Conservation (phyloP, 257 asterid species). For the Handroanthus guayacan region DNA sequence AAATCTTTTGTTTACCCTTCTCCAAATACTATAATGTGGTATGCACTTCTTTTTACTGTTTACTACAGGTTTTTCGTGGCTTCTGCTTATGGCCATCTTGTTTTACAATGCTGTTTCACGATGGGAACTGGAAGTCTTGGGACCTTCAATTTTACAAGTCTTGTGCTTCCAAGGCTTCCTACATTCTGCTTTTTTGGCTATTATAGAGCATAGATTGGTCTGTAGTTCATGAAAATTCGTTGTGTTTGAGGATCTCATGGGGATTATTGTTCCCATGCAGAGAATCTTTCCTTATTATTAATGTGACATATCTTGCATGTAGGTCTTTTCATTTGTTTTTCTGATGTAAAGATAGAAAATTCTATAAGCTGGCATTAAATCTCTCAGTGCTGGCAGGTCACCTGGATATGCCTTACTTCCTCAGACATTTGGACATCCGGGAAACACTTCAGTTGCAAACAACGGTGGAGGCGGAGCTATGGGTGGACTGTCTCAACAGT, state of each 20-base stretch:
- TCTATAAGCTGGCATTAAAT: conserved; percentile 18
- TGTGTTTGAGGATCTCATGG: conserved; percentile 6
- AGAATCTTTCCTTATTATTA: not conserved
- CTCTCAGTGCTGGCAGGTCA: conserved; percentile 41
- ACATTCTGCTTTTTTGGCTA: not conserved
- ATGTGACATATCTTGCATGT: conserved; percentile 1
- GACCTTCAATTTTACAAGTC: not conserved
- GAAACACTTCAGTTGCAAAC: conserved; percentile 37
- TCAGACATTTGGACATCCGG: conserved; percentile 46
- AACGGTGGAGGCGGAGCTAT: conserved; percentile 43
- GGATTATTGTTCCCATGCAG: not conserved
- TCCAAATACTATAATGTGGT: conserved; percentile 62
- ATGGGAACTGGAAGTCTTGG: not conserved
- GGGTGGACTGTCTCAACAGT: conserved; percentile 47
- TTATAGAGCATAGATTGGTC: conserved; percentile 12
- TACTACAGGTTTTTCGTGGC: conserved; percentile 11
- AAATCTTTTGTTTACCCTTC: conserved; percentile 96
- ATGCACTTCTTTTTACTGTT: conserved; percentile 37
- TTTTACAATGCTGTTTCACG: conserved; percentile 13
- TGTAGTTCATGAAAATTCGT: conserved; percentile 10
- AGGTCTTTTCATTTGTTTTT: conserved; percentile 11
- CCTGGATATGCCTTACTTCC: conserved; percentile 54
- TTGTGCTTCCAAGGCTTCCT: conserved; percentile 13
- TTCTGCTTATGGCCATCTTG: conserved; percentile 37
- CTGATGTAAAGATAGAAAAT: not conserved